Percentiles rank a stretch among this genome's conserved stretches.
Evolutionary conservation across 73 alveolate species (phyloP).

Genomic region (Paramecium tetraurelia): DNA sequence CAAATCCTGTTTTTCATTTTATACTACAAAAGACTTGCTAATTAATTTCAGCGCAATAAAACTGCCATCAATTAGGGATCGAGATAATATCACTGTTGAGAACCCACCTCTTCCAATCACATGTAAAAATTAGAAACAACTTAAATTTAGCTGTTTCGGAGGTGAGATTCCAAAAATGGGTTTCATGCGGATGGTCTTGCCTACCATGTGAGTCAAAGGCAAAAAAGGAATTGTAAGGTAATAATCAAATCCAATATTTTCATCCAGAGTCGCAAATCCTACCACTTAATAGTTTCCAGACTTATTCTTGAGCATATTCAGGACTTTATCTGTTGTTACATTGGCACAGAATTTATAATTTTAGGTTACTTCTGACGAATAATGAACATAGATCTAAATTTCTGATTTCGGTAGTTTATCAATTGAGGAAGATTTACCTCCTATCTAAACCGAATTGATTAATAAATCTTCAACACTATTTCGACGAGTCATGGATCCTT

Average conservation of each 20-base stretch:
- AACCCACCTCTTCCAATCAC: constrained; percentile 86
- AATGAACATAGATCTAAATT: neutral
- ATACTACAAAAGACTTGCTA: constrained; percentile 10
- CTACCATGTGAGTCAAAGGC: constrained; percentile 13
- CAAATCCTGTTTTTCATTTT: constrained; percentile 57
- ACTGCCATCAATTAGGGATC: constrained; percentile 75
- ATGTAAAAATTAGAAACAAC: constrained; percentile 71
- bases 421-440: neutral
- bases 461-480: constrained; percentile 25
- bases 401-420: neutral
- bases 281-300: neutral
- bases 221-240: constrained; percentile 30
- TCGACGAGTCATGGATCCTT: constrained; percentile 28
- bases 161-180: neutral
- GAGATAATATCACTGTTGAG: constrained; percentile 71
- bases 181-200: neutral
- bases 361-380: neutral
- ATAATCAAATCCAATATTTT: constrained; percentile 39
- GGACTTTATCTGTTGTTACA: neutral
- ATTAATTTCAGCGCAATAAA: constrained; percentile 78
- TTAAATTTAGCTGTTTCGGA: neutral
- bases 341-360: neutral
- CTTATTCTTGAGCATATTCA: neutral
- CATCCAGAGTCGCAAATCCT: constrained; percentile 38
- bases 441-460: neutral